Evolutionary conservation across 2,329 filamentous ascomycete species (phyloP).

Genomic region (Alternaria panax): DNA sequence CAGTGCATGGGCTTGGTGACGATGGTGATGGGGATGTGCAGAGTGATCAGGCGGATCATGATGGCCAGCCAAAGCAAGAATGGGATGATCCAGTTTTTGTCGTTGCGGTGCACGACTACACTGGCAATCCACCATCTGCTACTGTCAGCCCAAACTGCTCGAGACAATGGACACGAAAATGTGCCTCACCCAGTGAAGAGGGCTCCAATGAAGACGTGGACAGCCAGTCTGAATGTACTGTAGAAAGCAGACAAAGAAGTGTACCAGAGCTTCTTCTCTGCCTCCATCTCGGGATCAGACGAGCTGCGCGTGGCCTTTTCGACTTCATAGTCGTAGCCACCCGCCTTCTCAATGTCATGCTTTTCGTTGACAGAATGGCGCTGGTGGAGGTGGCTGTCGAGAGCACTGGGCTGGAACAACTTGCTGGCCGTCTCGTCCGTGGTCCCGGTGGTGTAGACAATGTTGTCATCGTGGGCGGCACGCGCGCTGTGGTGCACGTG

Average conservation of each 20-base stretch:
- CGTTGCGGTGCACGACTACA: conserved; percentile 73
- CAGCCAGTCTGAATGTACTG: conserved; percentile 53
- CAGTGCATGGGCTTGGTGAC: conserved; percentile 71
- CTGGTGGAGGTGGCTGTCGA: conserved; percentile 52
- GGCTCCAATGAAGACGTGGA: conserved; percentile 54
- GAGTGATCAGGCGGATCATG: conserved; percentile 74
- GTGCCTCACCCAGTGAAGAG: conserved; percentile 61
- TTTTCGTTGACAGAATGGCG: conserved; percentile 35
- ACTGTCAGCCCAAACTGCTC: conserved; percentile 28
- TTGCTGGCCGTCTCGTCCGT: conserved; percentile 42
- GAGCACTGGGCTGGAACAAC: conserved; percentile 46
- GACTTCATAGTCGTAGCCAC: conserved; percentile 45
- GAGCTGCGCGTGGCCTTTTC: conserved; percentile 52
- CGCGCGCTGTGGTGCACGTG: conserved; percentile 49
- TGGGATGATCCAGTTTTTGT: conserved; percentile 82
- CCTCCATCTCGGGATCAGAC: conserved; percentile 28
- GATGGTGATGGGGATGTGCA: conserved; percentile 73
- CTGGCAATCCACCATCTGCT: conserved; percentile 77
- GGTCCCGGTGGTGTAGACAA: conserved; percentile 48
- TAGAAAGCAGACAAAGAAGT: conserved; percentile 23
- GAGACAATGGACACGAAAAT: conserved; percentile 6
- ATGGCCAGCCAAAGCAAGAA: conserved; percentile 82
- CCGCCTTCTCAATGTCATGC: conserved; percentile 46
- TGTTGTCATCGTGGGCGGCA: conserved; percentile 40
- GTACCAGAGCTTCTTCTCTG: conserved; percentile 30